Evolutionary conservation across 2,329 filamentous ascomycete genomes (phyloP), one percentile per base, ranked within the genome.

Genomic region (Aspergillus versicolor): DNA sequence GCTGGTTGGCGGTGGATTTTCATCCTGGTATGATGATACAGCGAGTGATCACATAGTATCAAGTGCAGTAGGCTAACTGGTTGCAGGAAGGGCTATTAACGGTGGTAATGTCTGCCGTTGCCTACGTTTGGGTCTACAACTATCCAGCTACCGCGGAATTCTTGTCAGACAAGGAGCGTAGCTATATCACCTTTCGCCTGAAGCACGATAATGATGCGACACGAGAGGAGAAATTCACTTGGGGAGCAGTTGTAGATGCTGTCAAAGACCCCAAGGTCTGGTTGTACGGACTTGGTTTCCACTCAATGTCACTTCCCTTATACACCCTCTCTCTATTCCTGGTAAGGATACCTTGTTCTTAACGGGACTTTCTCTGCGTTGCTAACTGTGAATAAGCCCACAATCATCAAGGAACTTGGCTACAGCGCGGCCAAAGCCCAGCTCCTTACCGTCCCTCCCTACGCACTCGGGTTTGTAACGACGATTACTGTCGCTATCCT

Each of bases 241-340:
- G 89, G 90, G 70, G 63, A 0, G 85, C 86, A 19, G 89, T 92
- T 0, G 56, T 72, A 22, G 77, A 83, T 17, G 88, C 89, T 0
- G 70, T 90, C 41, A 83, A 79, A 13, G 87, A 92, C 63, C 82
- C 84, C 1, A 90, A 87, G 67, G 86, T 86, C 65, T 90, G 85
- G 86, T 78, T 92, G 0, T 92, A 92, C 62, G 86, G 87, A 0
- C 69, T 90, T 0, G 83, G 81, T 0, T 91, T 90, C 64, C 88
- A 91, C 68, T 90, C 87, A 5, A 85, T 91, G 79, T 88, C 84
- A 56, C 71, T 92, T 79, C 85, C 72, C 73, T 24, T 65, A 19
- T 77, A 77, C 57, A 77, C 75, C 0, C 59, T 75, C 22, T 74
- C 72, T 5, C 67, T 73, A 5, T 75, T 76, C 50, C 52, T 78